Conservation (phyloP, 2,329 filamentous ascomycete species). For the Aspergillus quadricinctus region DNA sequence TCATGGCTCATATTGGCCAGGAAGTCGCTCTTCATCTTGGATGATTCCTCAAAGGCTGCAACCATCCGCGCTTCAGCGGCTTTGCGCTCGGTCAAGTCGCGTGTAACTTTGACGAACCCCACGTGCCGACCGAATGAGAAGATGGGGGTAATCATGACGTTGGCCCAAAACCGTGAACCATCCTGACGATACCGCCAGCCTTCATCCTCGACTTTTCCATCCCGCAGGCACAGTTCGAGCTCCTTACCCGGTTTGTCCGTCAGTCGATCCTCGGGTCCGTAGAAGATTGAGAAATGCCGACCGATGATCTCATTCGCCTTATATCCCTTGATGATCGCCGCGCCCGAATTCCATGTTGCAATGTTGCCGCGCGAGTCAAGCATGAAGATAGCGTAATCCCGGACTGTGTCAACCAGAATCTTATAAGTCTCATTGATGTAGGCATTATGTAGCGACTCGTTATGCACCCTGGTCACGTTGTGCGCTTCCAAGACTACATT, state of each 20-base stretch:
- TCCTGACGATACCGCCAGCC: constrained; percentile 58
- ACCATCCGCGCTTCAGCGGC: constrained; percentile 54
- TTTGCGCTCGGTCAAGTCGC: constrained; percentile 54
- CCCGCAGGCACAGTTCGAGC: constrained; percentile 49
- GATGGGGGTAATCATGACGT: constrained; percentile 56
- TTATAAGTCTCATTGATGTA: constrained; percentile 54
- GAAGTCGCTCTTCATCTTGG: constrained; percentile 59
- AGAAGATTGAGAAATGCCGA: constrained; percentile 56
- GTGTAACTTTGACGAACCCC: constrained; percentile 57
- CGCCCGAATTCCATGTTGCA: constrained; percentile 56
- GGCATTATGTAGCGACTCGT: constrained; percentile 26
- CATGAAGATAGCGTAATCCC: constrained; percentile 62
- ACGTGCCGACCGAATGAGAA: constrained; percentile 51
- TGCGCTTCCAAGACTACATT: constrained; percentile 43
- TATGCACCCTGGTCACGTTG: constrained; percentile 31
- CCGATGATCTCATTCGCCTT: constrained; percentile 52
- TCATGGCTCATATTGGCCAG: constrained; percentile 62
- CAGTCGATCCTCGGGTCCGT: constrained; percentile 48
- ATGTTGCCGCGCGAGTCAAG: constrained; percentile 54
- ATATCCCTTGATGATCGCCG: constrained; percentile 55
- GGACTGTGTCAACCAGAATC: constrained; percentile 58
- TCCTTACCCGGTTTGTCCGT: constrained; percentile 50
- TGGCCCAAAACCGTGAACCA: constrained; percentile 57
- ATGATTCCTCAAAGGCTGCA: constrained; percentile 57
- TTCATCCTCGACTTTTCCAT: constrained; percentile 56